Conservation (phyloP, 768 basidiomycete species). For the Boletus reticuloceps region DNA sequence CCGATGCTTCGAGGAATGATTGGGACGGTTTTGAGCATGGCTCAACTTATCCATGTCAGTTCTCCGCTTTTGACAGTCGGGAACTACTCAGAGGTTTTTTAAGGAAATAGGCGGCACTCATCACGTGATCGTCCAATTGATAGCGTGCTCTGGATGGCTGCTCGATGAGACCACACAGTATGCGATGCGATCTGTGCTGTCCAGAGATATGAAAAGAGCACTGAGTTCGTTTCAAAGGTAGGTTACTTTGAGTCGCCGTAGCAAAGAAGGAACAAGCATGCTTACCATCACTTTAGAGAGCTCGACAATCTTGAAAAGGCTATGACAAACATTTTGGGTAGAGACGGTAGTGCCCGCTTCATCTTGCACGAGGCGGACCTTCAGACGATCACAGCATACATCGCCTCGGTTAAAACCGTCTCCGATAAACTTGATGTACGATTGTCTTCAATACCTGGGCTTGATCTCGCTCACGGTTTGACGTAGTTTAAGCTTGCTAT, state of each 20-base stretch:
- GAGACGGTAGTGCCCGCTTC: constrained; percentile 4
- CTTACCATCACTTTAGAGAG: constrained; percentile 1
- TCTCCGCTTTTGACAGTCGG: not conserved
- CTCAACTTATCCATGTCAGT: constrained; percentile 11
- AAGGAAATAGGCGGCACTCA: constrained; percentile 14
- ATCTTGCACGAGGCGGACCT: constrained; percentile 10
- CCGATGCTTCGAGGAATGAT: constrained; percentile 10
- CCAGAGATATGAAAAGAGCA: constrained; percentile 1
- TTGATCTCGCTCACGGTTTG: not conserved
- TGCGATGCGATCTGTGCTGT: not conserved
- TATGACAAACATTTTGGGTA: constrained; percentile 5
- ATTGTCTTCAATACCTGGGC: not conserved
- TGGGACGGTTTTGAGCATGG: constrained; percentile 4
- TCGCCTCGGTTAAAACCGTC: constrained; percentile 6
- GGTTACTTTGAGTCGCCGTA: not conserved
- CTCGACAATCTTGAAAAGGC: constrained; percentile 3
- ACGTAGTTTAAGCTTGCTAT: constrained; percentile 13
- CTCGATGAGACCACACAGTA: constrained; percentile 8
- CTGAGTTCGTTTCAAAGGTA: constrained; percentile 7
- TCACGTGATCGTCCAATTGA: constrained; percentile 10
- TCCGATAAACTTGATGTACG: constrained; percentile 8
- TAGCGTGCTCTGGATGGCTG: constrained; percentile 14
- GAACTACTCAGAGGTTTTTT: not conserved
- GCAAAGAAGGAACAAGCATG: too few relatives aligned
- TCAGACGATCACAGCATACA: constrained; percentile 4